Conservation (phyloP, 352 stramenopile genomes). For the Blastocystis sp. region DNA sequence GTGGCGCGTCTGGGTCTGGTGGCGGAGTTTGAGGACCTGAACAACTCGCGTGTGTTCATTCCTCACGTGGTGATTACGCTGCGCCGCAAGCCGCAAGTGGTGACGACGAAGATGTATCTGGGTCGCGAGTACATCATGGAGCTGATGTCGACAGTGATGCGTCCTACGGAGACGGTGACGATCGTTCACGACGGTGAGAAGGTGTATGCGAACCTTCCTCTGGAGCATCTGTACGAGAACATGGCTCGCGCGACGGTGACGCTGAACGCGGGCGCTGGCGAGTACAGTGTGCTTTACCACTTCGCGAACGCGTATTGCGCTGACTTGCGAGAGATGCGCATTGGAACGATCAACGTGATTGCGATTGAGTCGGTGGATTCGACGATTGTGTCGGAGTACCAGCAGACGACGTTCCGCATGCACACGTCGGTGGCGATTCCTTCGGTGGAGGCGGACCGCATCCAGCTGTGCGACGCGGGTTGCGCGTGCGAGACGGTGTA, state of each 20-base stretch:
- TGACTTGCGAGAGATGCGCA: background rate
- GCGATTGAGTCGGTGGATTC: background rate
- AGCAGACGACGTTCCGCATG: background rate
- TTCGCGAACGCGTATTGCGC: background rate
- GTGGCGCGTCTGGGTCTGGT: background rate
- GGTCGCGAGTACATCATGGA: background rate
- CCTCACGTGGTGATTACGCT: background rate
- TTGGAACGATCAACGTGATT: conserved; percentile 17
- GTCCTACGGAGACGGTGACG: background rate
- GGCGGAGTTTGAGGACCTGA: background rate
- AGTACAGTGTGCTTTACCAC: conserved; percentile 9
- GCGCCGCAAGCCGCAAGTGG: background rate
- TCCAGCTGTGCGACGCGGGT: background rate
- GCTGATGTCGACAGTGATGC: background rate
- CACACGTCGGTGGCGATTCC: background rate
- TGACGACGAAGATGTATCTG: conserved; percentile 37
- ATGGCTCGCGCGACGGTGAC: background rate
- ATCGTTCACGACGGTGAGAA: background rate
- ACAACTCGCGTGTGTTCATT: background rate
- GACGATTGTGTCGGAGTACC: conserved; percentile 32
- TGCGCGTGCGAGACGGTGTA: background rate
- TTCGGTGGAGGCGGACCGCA: background rate
- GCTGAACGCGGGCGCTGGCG: background rate
- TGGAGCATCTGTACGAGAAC: conserved; percentile 6
- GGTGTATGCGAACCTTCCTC: background rate